A percentile compares a stretch with the other conserved stretches of the same genome.
Conservation (phyloP, 129 eudicot species). For the Mikania micrantha region DNA sequence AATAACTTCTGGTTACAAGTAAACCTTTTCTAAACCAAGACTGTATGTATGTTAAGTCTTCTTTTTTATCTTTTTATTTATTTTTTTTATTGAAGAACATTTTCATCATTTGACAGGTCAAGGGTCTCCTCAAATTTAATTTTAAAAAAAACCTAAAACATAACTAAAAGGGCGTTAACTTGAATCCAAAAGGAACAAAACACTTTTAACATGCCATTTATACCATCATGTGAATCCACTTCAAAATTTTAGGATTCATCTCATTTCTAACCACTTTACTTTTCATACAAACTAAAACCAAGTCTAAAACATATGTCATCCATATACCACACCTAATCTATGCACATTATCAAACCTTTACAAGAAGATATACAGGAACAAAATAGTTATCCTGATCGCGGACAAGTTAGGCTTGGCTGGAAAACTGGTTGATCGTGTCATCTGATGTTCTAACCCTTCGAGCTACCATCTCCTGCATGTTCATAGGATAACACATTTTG, state of each 20-base stretch:
- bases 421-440: constrained; percentile 11
- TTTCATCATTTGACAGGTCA: neutral
- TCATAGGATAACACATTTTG: constrained; percentile 76
- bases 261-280: constrained; percentile 12
- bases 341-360: neutral
- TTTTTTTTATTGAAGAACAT: no score
- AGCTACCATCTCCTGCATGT: constrained; percentile 64
- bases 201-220: neutral
- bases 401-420: constrained; percentile 2
- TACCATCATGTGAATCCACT: neutral
- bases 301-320: neutral
- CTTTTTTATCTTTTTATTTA: no score
- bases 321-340: neutral
- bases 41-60: no score
- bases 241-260: neutral
- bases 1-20: no score
- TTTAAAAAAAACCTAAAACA: no score
- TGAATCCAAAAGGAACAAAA: neutral
- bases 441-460: constrained; percentile 10
- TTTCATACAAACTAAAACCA: constrained; percentile 1
- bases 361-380: neutral
- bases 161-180: neutral
- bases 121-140: no score
- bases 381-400: neutral
- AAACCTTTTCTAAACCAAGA: no score